Conservation (phyloP, 345 rosid genomes). For the Acer saccharum region DNA sequence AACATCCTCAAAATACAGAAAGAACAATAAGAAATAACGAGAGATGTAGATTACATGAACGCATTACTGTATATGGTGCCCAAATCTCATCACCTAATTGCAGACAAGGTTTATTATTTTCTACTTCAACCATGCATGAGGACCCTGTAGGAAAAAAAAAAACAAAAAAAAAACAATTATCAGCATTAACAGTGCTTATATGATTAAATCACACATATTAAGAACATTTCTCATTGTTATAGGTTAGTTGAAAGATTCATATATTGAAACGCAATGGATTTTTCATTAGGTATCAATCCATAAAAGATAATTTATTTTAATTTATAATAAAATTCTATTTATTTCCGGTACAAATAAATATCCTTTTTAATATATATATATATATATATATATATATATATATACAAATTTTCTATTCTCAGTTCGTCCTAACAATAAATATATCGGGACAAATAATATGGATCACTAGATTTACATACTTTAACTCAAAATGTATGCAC, state of each 20-base stretch:
- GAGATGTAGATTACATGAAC: background rate
- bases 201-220: background rate
- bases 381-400: no score
- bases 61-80: background rate
- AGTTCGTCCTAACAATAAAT: no score
- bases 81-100: conserved; percentile 4
- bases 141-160: conserved; percentile 27
- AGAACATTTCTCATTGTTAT: background rate
- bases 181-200: background rate
- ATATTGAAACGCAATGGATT: background rate
- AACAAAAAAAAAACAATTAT: background rate
- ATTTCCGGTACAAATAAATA: background rate
- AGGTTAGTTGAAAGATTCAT: background rate
- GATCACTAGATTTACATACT: no score
- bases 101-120: background rate
- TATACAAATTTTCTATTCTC: no score
- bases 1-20: background rate
- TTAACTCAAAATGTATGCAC: no score
- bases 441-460: no score
- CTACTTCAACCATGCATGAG: conserved; percentile 25
- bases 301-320: background rate
- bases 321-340: background rate
- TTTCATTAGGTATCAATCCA: background rate
- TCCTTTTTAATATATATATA: background rate
- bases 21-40: background rate